Conservation (phyloP, 116 monocot species). For the Zostera marina region DNA sequence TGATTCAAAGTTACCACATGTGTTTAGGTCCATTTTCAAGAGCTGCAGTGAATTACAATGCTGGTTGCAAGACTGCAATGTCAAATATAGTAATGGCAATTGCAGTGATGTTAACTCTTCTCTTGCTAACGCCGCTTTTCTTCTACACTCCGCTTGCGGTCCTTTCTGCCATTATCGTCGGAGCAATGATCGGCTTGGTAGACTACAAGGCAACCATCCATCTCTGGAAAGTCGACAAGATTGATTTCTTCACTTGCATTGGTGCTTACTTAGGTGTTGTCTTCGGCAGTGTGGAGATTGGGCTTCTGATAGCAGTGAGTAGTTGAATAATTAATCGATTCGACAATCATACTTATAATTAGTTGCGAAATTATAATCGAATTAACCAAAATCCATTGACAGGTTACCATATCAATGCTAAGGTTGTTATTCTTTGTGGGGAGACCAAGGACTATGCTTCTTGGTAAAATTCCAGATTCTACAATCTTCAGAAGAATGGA, state of each 20-base stretch:
- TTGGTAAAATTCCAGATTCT: constrained; percentile 90
- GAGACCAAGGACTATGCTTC: constrained; percentile 65
- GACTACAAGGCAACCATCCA: constrained; percentile 60
- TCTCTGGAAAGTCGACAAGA: constrained; percentile 79
- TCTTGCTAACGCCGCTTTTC: constrained; percentile 75
- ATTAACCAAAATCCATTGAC: constrained; percentile 4
- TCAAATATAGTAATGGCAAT: constrained; percentile 73
- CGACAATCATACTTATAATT: not conserved
- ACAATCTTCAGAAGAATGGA: constrained; percentile 70
- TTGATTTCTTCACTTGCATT: constrained; percentile 71
- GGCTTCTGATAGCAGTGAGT: constrained; percentile 41
- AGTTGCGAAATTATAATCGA: not conserved
- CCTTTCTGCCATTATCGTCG: constrained; percentile 68
- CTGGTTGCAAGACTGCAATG: constrained; percentile 79
- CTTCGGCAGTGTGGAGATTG: constrained; percentile 67
- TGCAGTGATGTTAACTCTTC: constrained; percentile 70
- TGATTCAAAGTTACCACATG: too few species aligned
- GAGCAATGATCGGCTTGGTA: constrained; percentile 69
- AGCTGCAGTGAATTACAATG: constrained; percentile 79
- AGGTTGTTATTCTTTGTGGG: constrained; percentile 71
- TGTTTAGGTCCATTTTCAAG: constrained; percentile 62
- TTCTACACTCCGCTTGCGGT: constrained; percentile 82
- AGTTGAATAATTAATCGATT: not conserved
- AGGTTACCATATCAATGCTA: constrained; percentile 62
- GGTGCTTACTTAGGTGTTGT: constrained; percentile 80